Evolutionary conservation across 352 stramenopile species (phyloP), one percentile per base, ranked within the genome.

Genomic region (Pythium utonaiense): DNA sequence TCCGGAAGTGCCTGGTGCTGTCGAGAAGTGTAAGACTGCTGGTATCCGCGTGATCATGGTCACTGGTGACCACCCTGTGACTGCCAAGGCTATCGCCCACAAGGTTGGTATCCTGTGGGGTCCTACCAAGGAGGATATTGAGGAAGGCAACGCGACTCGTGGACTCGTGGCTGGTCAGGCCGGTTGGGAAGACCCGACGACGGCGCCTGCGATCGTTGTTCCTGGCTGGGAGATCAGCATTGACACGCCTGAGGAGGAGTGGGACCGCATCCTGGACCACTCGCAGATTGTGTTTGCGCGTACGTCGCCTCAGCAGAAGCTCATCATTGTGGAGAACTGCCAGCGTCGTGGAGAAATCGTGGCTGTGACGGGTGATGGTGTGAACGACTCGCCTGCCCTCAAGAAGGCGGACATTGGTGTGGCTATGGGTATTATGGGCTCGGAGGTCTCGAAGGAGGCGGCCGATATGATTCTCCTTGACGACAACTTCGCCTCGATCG

Each of bases 401-500:
- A 98, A 98, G 74, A 91, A 97, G 66, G 96, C 96, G 2, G 93
- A 99, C 60, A 98, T 99, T 71, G 97, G 97, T 74, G 95, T 99
- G 59, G 96, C 97, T 2, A 99, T 99, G 97, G 97, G 96, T 52
- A 98, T 98, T 66, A 96, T 93, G 74, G 97, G 96, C 61, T 98
- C 96, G 40, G 94, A 97, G 48, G 97, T 99, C 17, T 96, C 95
- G 36, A 97, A 97, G 63, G 84, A 97, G 62, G 91, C 92, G 14
- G 92, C 95, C 27, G 90, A 99, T 59, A 97, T 98, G 89, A 96
- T 98, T 67, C 66, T 98, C 19, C 63, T 98, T 30, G 86, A 99
- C 82, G 95, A 99, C 75, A 98, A 99, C 80, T 99, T 99, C 74
- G 91, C 91, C 6, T 98, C 93, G 10, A 98, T 99, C 63, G 92